Conservation (phyloP, 176 grass and related monocot species). For the Carex littledalei region DNA sequence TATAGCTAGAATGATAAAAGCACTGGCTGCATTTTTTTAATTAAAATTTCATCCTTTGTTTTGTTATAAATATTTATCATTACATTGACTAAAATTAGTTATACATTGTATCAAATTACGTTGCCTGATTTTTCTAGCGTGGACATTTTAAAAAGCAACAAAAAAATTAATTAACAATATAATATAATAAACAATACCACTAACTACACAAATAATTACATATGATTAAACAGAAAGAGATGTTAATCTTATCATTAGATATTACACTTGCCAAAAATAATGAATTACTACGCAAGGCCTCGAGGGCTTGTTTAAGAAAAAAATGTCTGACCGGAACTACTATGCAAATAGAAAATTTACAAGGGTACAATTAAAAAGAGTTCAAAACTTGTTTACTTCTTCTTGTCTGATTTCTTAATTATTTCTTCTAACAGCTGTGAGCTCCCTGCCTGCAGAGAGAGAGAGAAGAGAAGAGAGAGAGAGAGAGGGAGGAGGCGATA, state of each 20-base stretch:
- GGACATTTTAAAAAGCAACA: too few relatives aligned
- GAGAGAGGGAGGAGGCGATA: background rate
- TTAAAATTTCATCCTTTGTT: too few relatives aligned
- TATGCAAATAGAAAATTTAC: background rate
- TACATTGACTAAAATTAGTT: background rate
- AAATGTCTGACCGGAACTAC: background rate
- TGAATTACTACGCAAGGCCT: background rate
- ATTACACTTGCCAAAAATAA: background rate
- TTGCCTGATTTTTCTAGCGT: background rate
- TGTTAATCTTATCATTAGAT: background rate
- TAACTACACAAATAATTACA: background rate
- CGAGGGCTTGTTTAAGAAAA: background rate
- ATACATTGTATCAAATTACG: background rate
- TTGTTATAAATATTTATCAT: background rate
- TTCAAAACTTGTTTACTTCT: background rate
- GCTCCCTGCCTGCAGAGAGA: background rate
- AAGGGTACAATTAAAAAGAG: background rate
- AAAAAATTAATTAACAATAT: too few relatives aligned
- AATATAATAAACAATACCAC: background rate
- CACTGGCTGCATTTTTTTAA: background rate
- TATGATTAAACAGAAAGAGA: background rate
- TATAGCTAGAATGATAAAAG: background rate
- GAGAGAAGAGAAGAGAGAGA: background rate
- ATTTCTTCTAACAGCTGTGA: slow-evolving; percentile 17
- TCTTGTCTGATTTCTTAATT: slow-evolving; percentile 15